phyloP scores from a whole-genome alignment of 2,329 filamentous ascomycete species.

The Pseudogymnoascus sp. region DNA sequence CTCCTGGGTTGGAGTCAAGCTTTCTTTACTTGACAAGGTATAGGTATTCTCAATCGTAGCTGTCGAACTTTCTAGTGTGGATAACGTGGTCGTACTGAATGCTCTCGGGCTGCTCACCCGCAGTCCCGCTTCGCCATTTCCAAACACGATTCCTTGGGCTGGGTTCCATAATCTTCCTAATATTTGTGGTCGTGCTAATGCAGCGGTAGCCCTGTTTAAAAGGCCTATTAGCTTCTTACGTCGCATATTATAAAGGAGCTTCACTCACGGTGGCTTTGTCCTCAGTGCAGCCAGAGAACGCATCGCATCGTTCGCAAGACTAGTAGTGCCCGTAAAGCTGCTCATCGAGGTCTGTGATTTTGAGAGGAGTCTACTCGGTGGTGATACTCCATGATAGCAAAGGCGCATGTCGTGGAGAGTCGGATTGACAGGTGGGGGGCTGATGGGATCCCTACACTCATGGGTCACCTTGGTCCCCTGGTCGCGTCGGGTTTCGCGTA shows the following conservation, averaged over 20 bases:
- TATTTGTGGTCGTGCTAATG: not conserved
- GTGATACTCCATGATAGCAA: conserved; percentile 29
- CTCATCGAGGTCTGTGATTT: conserved; percentile 19
- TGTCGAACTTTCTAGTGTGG: not conserved
- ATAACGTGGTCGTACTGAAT: not conserved
- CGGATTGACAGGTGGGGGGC: not conserved
- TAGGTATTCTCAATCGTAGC: conserved; percentile 13
- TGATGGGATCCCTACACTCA: not conserved
- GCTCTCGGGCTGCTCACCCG: not conserved
- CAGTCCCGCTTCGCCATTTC: conserved; percentile 10
- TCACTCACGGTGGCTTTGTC: conserved; percentile 18
- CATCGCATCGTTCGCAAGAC: conserved; percentile 16
- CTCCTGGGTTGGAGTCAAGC: not conserved
- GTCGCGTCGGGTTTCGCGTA: not conserved
- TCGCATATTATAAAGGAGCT: not conserved
- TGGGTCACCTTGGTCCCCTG: not conserved
- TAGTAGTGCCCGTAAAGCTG: conserved; percentile 15
- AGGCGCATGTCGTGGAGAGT: conserved; percentile 26
- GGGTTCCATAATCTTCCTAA: conserved; percentile 30
- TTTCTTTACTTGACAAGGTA: not conserved
- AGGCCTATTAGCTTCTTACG: conserved; percentile 7
- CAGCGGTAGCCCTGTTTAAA: not conserved
- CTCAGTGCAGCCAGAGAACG: conserved; percentile 14
- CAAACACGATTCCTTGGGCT: conserved; percentile 33
- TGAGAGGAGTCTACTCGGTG: conserved; percentile 22